Evolutionary conservation across 169 alveolate species (phyloP), one percentile per base, ranked within the genome.

Genomic region (Toxoplasma gondii): DNA sequence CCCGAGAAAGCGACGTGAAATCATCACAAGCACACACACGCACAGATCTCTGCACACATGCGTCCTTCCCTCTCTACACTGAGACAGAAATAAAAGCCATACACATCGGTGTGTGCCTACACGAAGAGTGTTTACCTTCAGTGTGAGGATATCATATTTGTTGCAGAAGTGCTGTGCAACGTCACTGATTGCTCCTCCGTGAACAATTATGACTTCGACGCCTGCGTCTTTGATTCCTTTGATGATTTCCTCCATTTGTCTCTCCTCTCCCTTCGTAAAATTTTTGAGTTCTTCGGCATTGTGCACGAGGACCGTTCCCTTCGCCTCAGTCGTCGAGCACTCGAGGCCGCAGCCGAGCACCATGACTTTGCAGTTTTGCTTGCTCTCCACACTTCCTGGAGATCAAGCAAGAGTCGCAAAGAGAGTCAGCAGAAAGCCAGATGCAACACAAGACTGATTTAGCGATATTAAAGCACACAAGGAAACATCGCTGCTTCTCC

Each of bases 251-350:
- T 95, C 97, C 97, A 95, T 95, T 64, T 95, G 95, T 16, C 82
- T 44, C 93, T 95, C 97, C 93, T 96, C 97, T 31, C 97, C 97
- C 96, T 96, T 96, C 43, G 96, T 93, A 91, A 95, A 96, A 92
- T 94, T 94, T 95, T 95, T 91, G 88, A 98, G 98, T 92, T 99
- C 99, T 93, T 98, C 99, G 29, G 99, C 99, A 43, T 98, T 99
- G 95, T 98, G 98, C 69, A 99, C 95, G 58, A 99, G 97, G 41
- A 99, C 99, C 12, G 99, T 99, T 95, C 99, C 99, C 97, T 98
- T 99, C 34, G 99, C 99, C 94, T 99, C 99, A 31, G 99, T 99
- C 45, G 98, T 83, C 10, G 95, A 49, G 78, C 94, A 96, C 94
- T 99, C 99, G 39, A 99, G 97, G 80, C 99, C 99, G 94, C 99